Percentiles rank a stretch among this genome's conserved stretches.
phyloP scores from a whole-genome alignment of 176 grass and related monocot species.

The Raddia distichophylla region DNA sequence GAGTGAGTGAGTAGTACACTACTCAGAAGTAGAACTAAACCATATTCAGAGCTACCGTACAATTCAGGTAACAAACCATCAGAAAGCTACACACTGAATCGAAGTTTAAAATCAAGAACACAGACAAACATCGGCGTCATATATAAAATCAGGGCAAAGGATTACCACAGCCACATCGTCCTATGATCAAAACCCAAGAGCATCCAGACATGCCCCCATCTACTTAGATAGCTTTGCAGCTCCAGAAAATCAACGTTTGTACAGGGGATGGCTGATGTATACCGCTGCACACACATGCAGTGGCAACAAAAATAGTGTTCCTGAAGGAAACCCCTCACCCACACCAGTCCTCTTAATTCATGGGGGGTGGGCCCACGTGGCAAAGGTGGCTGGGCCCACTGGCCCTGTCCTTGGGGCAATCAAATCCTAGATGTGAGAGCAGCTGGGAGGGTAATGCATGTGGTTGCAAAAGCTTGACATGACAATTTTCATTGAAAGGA shows the following conservation, averaged over 20 bases:
- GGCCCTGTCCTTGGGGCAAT: slow-evolving; percentile 48
- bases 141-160: background rate
- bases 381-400: slow-evolving; percentile 32
- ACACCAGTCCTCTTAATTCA: slow-evolving; percentile 39
- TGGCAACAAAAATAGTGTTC: slow-evolving; percentile 54
- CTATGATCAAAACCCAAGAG: background rate
- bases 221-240: background rate
- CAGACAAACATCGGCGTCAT: background rate
- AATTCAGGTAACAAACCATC: background rate
- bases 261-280: slow-evolving; percentile 37
- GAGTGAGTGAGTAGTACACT: background rate
- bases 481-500: slow-evolving; percentile 50
- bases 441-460: slow-evolving; percentile 45
- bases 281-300: slow-evolving; percentile 42
- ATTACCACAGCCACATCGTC: background rate
- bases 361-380: slow-evolving; percentile 3
- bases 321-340: slow-evolving; percentile 61
- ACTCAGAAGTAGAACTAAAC: background rate
- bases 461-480: slow-evolving; percentile 64
- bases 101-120: background rate
- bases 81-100: background rate
- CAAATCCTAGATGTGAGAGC: slow-evolving; percentile 48
- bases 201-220: slow-evolving; percentile 1
- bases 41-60: background rate
- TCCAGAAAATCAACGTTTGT: slow-evolving; percentile 36